Evolutionary conservation across 2,329 filamentous ascomycete species (phyloP), one percentile per base, ranked within the genome.

Genomic region (Fusarium sterilihyphosum): DNA sequence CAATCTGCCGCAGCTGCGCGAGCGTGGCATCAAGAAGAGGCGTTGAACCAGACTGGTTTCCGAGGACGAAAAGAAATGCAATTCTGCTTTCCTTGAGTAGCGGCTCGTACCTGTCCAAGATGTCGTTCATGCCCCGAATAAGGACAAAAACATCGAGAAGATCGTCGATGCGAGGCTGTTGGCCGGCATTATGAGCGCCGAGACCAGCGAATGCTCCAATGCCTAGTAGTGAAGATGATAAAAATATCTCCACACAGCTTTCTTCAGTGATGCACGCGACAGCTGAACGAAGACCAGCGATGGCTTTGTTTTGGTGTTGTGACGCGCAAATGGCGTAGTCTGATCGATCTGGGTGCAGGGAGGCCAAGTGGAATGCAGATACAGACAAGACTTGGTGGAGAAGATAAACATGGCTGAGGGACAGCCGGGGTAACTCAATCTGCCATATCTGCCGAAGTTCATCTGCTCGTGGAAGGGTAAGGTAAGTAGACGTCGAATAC

Each of bases 161-260:
- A 38, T 83, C 80, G 16, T 80, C 78, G 5, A 83, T 58, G 2
- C 69, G 70, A 13, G 80, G 77, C 13, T 67, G 61, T 17, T 70
- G 74, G 12, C 67, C 57, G 11, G 60, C 33, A n/a, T 71, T 58
- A 4, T 75, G 76, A 11, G 67, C 50, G 3, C 78, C 67, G 16
- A 80, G 70, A 3, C 79, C 67, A 1, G 81, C 80, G 38, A 80
- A 83, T 0, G 79, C 79, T 22, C 78, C 76, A n/a, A 83, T 78
- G 13, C 78, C 71, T 2, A 83, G 71, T 17, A 83, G 38, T 4
- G 80, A 81, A 1, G 81, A 78, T 2, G 80, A 75, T 6, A 79
- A 65, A 60, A 83, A 83, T 7, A 82, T 74, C 2, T 81, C 76
- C n/a, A 81, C 77, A 41, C 79, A 83, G 47, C 77, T 82, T 2